These are phyloP conservation scores for Begonia masoniana DNA, from an alignment of 306 rosid genomes.

Conservation along the genomic window DNA sequence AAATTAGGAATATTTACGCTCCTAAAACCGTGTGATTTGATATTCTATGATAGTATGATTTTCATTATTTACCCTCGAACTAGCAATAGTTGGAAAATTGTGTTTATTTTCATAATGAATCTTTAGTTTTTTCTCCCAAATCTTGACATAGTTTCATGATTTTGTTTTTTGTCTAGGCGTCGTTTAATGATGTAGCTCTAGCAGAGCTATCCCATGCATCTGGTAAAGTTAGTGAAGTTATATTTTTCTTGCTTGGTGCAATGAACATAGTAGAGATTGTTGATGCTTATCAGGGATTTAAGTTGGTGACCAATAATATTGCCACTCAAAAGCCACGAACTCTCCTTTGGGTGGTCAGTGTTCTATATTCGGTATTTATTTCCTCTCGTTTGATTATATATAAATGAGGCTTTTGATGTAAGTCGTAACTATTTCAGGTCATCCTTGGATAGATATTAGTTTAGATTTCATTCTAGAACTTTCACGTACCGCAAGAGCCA, in stretches of 20 bases:
- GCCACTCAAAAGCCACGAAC: constrained; percentile 79
- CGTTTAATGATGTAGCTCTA: constrained; percentile 85
- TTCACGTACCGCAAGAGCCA: no score
- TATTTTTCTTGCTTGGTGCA: constrained; percentile 92
- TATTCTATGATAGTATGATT: no score
- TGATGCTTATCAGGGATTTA: constrained; percentile 96
- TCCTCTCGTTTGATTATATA: not conserved
- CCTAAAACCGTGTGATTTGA: no score
- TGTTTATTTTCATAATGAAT: no score
- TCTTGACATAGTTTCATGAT: no score
- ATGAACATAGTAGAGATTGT: constrained; percentile 93
- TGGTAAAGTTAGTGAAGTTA: constrained; percentile 90
- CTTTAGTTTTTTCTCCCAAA: no score
- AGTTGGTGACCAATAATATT: constrained; percentile 83
- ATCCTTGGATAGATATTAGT: no score
- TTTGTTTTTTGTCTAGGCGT: constrained; percentile 42
- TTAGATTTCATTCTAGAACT: no score
- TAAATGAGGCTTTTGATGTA: not conserved
- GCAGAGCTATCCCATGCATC: constrained; percentile 77
- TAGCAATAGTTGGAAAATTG: no score
- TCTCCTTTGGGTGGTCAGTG: constrained; percentile 95
- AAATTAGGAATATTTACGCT: no score
- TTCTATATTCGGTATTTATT: not conserved
- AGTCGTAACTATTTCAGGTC: constrained; percentile 39
- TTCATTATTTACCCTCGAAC: no score